Percentiles rank a stretch among this genome's conserved stretches.
phyloP scores from a whole-genome alignment of 176 grass and related monocot species.

The Bonia amplexicaulis region DNA sequence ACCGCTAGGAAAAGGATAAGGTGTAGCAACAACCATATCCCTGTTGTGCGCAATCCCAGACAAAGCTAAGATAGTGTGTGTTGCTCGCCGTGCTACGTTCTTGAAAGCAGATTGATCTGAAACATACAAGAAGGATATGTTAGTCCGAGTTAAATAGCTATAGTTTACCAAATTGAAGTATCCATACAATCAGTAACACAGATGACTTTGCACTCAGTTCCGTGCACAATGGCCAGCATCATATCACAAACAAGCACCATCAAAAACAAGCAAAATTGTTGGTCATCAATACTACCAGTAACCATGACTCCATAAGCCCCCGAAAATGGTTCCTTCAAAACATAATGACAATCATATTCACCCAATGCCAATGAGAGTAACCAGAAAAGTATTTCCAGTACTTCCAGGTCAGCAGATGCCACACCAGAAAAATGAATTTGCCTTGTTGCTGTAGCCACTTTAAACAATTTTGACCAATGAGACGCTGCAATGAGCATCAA shows the following conservation, averaged over 20 bases:
- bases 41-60: conserved; percentile 47
- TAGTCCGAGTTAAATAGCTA: not conserved
- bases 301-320: not conserved
- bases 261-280: not conserved
- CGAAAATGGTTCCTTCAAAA: not conserved
- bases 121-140: conserved; percentile 23
- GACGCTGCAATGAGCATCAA: not conserved
- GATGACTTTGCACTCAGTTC: conserved; percentile 13
- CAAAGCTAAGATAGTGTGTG: conserved; percentile 55
- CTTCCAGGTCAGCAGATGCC: not conserved
- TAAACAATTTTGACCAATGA: not conserved
- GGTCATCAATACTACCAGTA: not conserved
- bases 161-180: not conserved
- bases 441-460: not conserved
- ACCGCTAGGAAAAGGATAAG: conserved; percentile 24
- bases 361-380: not conserved
- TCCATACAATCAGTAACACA: too few relatives aligned
- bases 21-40: conserved; percentile 38
- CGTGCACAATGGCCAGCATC: conserved; percentile 10
- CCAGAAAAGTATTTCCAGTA: not conserved
- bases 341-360: not conserved
- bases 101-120: conserved; percentile 46
- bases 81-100: conserved; percentile 47
- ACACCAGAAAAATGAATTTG: not conserved
- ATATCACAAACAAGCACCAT: conserved; percentile 4